Conservation (phyloP, 2,329 filamentous ascomycete genomes). For the Pseudogymnoascus sp. region DNA sequence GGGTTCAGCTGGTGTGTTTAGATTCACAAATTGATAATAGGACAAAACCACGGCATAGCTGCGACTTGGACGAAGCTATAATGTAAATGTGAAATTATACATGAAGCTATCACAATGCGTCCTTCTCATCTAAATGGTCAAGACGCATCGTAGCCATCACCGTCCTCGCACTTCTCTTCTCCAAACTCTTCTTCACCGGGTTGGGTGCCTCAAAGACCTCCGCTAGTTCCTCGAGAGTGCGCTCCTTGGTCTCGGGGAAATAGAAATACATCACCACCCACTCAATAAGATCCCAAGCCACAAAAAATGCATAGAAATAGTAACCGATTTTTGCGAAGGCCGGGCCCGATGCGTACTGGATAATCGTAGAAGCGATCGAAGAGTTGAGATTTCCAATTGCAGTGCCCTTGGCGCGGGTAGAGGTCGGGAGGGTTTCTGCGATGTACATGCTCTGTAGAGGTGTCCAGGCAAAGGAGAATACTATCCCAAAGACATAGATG, state of each 20-base stretch:
- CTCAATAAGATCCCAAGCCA: slow-evolving; percentile 27
- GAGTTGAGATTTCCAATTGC: slow-evolving; percentile 40
- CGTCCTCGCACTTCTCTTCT: slow-evolving; percentile 34
- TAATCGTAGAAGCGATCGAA: slow-evolving; percentile 30
- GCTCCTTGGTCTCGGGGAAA: slow-evolving; percentile 50
- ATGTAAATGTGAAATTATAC: slow-evolving; percentile 14
- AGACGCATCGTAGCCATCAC: slow-evolving; percentile 37
- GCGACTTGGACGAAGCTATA: slow-evolving; percentile 19
- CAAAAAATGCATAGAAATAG: slow-evolving; percentile 31
- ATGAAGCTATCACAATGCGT: slow-evolving; percentile 1
- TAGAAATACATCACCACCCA: slow-evolving; percentile 43
- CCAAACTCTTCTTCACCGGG: slow-evolving; percentile 35
- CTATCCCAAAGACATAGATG: slow-evolving; percentile 47
- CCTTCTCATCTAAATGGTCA: slow-evolving; percentile 25
- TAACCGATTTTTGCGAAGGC: slow-evolving; percentile 32
- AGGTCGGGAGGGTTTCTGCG: slow-evolving; percentile 40
- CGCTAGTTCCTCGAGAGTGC: slow-evolving; percentile 49
- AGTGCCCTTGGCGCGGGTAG: slow-evolving; percentile 37
- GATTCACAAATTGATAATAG: neutral
- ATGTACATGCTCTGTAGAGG: slow-evolving; percentile 45
- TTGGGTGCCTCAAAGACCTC: slow-evolving; percentile 45
- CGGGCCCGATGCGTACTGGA: slow-evolving; percentile 33
- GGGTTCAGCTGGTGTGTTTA: neutral
- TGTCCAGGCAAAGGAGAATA: slow-evolving; percentile 47
- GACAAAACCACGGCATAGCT: slow-evolving; percentile 13